Percentiles rank a stretch among this genome's conserved stretches.
phyloP scores from a whole-genome alignment of 495 filamentous ascomycete species.

The Hypoxylon subgilvum region DNA sequence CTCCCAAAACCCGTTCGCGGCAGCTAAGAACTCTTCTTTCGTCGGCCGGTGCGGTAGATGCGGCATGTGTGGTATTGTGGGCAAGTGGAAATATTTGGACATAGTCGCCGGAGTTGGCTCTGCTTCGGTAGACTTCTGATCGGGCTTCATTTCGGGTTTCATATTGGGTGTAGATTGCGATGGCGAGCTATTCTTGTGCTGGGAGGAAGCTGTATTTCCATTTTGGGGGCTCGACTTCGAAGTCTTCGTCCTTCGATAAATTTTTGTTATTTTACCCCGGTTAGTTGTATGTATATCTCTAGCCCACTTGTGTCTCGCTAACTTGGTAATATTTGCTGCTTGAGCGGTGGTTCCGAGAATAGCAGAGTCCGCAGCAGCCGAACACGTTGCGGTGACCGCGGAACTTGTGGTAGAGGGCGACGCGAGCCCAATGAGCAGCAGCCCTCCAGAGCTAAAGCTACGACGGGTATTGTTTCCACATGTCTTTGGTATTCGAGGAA shows the following conservation, averaged over 20 bases:
- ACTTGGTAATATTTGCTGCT: conserved; percentile 45
- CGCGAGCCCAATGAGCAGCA: conserved; percentile 47
- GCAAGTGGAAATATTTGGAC: conserved; percentile 67
- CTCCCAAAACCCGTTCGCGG: conserved; percentile 91
- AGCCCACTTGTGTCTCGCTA: conserved; percentile 48
- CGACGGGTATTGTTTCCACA: conserved; percentile 44
- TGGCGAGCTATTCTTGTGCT: conserved; percentile 21
- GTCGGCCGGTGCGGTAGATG: conserved; percentile 82
- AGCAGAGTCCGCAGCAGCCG: conserved; percentile 48
- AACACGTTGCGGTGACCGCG: conserved; percentile 49
- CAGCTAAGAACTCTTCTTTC: conserved; percentile 90
- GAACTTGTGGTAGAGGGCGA: conserved; percentile 49
- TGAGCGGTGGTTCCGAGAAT: conserved; percentile 41
- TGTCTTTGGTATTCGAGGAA: conserved; percentile 24
- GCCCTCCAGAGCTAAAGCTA: conserved; percentile 52
- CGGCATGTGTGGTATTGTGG: conserved; percentile 62
- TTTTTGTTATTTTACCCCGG: conserved; percentile 34
- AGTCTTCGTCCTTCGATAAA: conserved; percentile 49
- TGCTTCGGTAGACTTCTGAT: conserved; percentile 31
- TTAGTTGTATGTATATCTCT: conserved; percentile 37
- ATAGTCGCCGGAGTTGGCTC: conserved; percentile 49
- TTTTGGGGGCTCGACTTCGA: conserved; percentile 31
- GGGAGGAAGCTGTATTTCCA: conserved; percentile 15
- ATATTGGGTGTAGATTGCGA: background rate
- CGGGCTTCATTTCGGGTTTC: conserved; percentile 17